Conservation (phyloP, 495 filamentous ascomycete genomes). For the Glonium stellatum region DNA sequence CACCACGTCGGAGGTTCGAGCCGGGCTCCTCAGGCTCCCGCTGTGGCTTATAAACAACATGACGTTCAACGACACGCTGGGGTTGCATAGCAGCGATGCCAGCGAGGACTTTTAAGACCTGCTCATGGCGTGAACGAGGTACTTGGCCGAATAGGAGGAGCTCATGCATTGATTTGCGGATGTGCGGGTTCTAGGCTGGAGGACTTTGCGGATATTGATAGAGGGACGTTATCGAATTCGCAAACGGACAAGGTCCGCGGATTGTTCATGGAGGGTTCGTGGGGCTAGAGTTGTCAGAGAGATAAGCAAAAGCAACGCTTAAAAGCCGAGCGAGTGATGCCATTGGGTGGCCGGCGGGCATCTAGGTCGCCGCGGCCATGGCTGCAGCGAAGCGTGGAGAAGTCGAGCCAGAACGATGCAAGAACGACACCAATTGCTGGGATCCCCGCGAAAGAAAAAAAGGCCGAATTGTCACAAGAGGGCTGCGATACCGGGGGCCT, state of each 20-base stretch:
- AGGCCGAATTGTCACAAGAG: background rate
- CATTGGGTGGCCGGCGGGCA: background rate
- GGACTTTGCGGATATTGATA: background rate
- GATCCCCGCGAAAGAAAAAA: background rate
- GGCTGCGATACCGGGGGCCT: background rate
- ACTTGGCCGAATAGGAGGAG: slow-evolving; percentile 47
- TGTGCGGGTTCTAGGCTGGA: background rate
- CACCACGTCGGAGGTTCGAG: slow-evolving; percentile 32
- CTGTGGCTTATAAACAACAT: slow-evolving; percentile 59
- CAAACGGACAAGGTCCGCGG: background rate
- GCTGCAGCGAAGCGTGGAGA: slow-evolving; percentile 3
- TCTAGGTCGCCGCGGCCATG: background rate
- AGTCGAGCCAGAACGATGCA: background rate
- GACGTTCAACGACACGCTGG: slow-evolving; percentile 50
- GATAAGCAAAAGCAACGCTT: background rate
- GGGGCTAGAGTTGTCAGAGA: background rate
- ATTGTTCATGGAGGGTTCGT: background rate
- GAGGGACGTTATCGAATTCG: background rate
- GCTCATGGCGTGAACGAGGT: slow-evolving; percentile 42
- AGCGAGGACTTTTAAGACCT: slow-evolving; percentile 60
- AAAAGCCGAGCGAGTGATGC: background rate
- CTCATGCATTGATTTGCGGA: slow-evolving; percentile 42
- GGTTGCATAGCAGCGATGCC: slow-evolving; percentile 64
- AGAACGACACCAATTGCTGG: background rate
- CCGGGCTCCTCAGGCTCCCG: slow-evolving; percentile 32